Evolutionary conservation across 2,329 filamentous ascomycete genomes (phyloP), one percentile per base, ranked within the genome.

Genomic region (Penicillium sp.): DNA sequence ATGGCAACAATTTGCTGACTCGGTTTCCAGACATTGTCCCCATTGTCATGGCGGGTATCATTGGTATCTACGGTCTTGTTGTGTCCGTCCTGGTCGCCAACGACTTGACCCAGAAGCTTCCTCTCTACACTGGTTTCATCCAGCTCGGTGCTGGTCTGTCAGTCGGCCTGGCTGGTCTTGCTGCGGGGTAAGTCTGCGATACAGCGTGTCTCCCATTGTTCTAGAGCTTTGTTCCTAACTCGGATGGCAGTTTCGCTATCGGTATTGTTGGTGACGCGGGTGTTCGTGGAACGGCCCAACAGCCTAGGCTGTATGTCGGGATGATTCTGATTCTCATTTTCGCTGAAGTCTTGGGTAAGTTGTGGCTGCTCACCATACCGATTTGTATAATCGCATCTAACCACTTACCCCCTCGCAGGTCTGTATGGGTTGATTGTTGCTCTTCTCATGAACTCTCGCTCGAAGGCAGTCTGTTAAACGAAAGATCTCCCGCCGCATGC

Each of bases 21-120:
- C 15, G 18, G 6, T 31, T 47, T 46, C 10, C 65, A 97, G 93
- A 97, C 85, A 97, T 97, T 77, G 93, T 97, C 64, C 94, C 94
- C 75, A 94, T 97, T 79, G 96, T 99, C 87, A 99, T 99, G 94
- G 94, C 94, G 83, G 94, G 94, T 97, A 99, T 99, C 79, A 97
- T 99, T 80, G 94, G 91, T 89, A 97, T 99, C 78, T 99, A 94
- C 81, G 90, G 90, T 70, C 84, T 94, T 64, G 90, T 94, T 78
- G 89, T 93, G 59, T 92, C 90, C 18, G 90, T 94, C 75, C 79
- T 94, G 70, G 91, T 94, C 72, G 91, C 90, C 71, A 89, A 91
- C 75, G 86, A 85, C 68, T 80, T 94, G 62, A 82, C 81, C 67
- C 89, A 93, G 77, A 73, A 84, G 62, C 78, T 88, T 59, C 82